Percentiles rank a stretch among this genome's conserved stretches.
Conservation (phyloP, 768 basidiomycete species). For the Strobilomyces dryophilus region DNA sequence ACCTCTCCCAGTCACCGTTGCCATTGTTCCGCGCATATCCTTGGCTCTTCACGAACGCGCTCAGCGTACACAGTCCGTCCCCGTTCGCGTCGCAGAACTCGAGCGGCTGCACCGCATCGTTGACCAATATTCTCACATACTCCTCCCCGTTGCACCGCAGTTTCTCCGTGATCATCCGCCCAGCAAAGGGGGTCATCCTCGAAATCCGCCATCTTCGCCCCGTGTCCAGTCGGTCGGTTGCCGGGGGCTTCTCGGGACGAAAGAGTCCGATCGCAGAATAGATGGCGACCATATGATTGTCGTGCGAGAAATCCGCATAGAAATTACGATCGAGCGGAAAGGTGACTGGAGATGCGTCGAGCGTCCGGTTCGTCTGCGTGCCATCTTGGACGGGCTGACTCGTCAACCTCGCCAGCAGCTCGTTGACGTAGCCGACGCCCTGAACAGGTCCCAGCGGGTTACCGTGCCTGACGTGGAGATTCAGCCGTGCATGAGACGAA, state of each 20-base stretch:
- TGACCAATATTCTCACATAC: slow-evolving; percentile 73
- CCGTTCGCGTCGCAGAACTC: slow-evolving; percentile 52
- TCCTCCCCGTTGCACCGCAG: slow-evolving; percentile 43
- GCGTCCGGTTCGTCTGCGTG: slow-evolving; percentile 75
- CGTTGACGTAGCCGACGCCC: slow-evolving; percentile 85
- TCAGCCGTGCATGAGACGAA: neutral
- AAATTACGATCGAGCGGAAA: slow-evolving; percentile 69
- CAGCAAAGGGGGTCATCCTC: slow-evolving; percentile 70
- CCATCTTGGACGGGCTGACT: slow-evolving; percentile 56
- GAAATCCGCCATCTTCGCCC: slow-evolving; percentile 46
- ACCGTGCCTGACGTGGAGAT: slow-evolving; percentile 49
- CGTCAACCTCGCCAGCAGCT: slow-evolving; percentile 80
- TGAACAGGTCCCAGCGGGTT: slow-evolving; percentile 68
- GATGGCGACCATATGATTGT: slow-evolving; percentile 81
- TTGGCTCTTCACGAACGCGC: slow-evolving; percentile 69
- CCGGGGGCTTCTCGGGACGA: slow-evolving; percentile 26
- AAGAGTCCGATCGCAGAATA: slow-evolving; percentile 60
- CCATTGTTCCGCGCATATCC: slow-evolving; percentile 63
- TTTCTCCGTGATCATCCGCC: slow-evolving; percentile 70
- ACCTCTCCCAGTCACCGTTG: slow-evolving; percentile 66
- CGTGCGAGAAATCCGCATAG: slow-evolving; percentile 84
- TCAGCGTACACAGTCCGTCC: slow-evolving; percentile 60
- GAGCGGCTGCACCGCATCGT: slow-evolving; percentile 64
- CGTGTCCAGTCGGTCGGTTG: slow-evolving; percentile 17
- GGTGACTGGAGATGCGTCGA: slow-evolving; percentile 59